Percentiles rank a stretch among this genome's conserved stretches.
Conservation (phyloP, 2,329 filamentous ascomycete species). For the Grosmannia clavigera region DNA sequence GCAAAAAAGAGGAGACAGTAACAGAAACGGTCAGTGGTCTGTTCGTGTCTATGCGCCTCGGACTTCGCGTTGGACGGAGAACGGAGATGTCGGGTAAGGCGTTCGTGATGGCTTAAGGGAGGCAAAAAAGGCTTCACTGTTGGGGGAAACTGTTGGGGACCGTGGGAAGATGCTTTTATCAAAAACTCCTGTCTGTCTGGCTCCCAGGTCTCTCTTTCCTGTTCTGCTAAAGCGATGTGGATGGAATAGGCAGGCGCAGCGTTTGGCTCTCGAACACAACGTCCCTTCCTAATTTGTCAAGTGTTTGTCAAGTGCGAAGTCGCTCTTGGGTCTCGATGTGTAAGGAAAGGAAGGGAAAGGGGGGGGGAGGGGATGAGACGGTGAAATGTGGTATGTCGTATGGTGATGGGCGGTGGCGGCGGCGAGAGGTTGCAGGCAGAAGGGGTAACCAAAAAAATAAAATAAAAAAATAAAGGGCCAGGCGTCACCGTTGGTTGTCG, state of each 20-base stretch:
- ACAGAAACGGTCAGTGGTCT: background rate
- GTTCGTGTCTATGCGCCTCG: background rate
- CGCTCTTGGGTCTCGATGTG: background rate
- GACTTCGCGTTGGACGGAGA: background rate
- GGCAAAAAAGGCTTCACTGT: background rate
- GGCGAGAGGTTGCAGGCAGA: conserved; percentile 8
- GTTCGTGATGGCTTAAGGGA: background rate
- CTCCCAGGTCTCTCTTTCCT: background rate
- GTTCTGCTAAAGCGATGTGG: background rate
- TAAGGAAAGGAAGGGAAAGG: background rate
- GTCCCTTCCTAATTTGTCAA: background rate
- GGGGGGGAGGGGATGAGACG: conserved; percentile 1
- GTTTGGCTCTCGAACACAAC: background rate
- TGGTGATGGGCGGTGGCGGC: conserved; percentile 6
- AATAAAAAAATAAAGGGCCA: background rate
- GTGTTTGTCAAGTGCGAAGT: background rate
- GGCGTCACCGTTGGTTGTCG: conserved; percentile 10
- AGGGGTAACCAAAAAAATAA: background rate
- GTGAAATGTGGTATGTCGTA: conserved; percentile 6
- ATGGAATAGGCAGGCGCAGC: background rate
- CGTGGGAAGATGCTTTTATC: background rate
- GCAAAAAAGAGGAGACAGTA: background rate
- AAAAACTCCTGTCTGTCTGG: background rate
- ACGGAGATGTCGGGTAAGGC: background rate
- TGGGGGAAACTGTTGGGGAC: background rate